Conservation (phyloP, 768 basidiomycete species). For the Lactarius tabidus region DNA sequence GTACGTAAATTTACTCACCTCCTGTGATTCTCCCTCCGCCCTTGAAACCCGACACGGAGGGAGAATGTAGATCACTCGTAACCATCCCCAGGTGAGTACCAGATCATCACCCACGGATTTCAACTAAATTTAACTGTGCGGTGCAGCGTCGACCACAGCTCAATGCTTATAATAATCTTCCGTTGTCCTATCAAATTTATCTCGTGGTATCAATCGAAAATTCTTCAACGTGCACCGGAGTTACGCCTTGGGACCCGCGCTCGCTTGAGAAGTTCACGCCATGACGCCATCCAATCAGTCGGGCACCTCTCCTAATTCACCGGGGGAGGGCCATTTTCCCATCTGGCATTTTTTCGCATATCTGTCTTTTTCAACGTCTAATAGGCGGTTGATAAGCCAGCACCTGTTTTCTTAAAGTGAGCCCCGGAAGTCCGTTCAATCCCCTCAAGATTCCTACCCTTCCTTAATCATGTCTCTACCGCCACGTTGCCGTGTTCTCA, state of each 20-base stretch:
- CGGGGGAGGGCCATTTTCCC: background rate
- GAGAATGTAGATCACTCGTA: background rate
- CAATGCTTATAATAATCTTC: background rate
- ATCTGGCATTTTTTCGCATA: background rate
- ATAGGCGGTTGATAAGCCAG: background rate
- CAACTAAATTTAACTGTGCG: background rate
- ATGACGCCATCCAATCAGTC: background rate
- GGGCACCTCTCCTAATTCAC: background rate
- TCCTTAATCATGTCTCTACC: conserved; percentile 5
- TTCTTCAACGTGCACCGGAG: background rate
- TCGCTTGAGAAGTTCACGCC: background rate
- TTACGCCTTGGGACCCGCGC: background rate
- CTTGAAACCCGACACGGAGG: too few species aligned
- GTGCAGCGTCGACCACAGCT: background rate
- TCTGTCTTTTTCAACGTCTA: background rate
- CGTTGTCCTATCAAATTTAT: background rate
- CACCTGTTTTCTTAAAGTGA: conserved; percentile 2
- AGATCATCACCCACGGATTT: background rate
- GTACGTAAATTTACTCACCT: background rate
- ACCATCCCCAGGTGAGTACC: background rate
- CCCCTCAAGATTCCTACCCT: background rate
- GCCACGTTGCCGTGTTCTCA: conserved; percentile 32
- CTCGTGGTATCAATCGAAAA: background rate
- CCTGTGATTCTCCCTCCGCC: background rate
- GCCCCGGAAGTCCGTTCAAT: background rate